Evolutionary conservation across 495 filamentous ascomycete species (phyloP).

Genomic region (Penicillium macrosclerotiorum): DNA sequence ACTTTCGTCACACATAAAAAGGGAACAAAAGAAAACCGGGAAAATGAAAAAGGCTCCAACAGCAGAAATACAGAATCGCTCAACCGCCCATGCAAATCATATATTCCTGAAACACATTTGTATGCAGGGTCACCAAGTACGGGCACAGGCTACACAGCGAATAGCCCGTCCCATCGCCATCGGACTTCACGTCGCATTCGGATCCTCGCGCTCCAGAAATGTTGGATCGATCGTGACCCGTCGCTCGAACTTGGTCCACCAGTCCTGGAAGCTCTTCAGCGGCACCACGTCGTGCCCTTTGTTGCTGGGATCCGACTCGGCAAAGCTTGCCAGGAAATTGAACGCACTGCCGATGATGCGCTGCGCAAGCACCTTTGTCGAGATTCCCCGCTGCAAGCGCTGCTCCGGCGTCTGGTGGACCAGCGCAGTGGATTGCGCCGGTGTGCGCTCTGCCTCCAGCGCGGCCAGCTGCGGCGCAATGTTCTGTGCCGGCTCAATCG

Average conservation of each 20-base stretch:
- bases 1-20: too few species aligned
- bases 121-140: slow-evolving; percentile 1
- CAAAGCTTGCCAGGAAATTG: slow-evolving; percentile 91
- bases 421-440: slow-evolving; percentile 25
- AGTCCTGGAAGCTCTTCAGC: slow-evolving; percentile 86
- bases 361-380: slow-evolving; percentile 79
- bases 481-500: slow-evolving; percentile 69
- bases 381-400: slow-evolving; percentile 38
- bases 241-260: slow-evolving; percentile 97
- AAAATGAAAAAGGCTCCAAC: background rate
- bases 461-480: slow-evolving; percentile 67
- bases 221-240: slow-evolving; percentile 80
- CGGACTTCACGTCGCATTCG: slow-evolving; percentile 22
- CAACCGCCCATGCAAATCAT: slow-evolving; percentile 2
- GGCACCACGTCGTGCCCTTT: slow-evolving; percentile 80
- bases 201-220: slow-evolving; percentile 81
- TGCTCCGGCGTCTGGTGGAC: slow-evolving; percentile 23
- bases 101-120: slow-evolving; percentile 3
- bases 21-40: background rate
- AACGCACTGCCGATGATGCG: slow-evolving; percentile 96
- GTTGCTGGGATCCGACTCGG: slow-evolving; percentile 41
- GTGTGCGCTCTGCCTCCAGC: slow-evolving; percentile 46
- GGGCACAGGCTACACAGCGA: background rate
- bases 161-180: background rate
- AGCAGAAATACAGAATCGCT: slow-evolving; percentile 3